Base-by-base conservation (phyloP, 2,329 filamentous ascomycete species). In the Periconia sp. region DNA sequence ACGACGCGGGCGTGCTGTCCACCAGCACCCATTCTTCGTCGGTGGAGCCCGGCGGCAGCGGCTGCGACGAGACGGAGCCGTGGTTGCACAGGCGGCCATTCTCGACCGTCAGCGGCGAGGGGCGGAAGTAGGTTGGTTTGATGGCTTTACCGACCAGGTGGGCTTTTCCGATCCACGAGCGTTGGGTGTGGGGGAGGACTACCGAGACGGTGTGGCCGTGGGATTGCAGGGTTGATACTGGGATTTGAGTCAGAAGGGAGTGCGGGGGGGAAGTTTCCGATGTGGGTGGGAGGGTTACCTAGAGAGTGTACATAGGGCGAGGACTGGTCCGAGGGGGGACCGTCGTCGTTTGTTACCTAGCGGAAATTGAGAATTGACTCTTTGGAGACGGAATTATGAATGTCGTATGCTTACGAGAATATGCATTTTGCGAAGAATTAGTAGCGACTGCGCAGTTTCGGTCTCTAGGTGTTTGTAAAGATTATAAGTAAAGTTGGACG, bases 131-230 rank as follows among this genome's bases (percentile, higher is more conserved):
- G 19, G 83, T 79, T 7, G 91, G 91, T 66, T 86, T 89, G 49
- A 95, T 82, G 8, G 88, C 88, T 68, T 92, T 87, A 43, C 92
- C 92, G 60, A 97, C 91, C 63, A 97, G 88, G 72, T 97, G 94
- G 3, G 94, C 94, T 77, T 99, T 99, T 59, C 92, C 92, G 62
- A 99, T 97, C 94, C 94, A 99, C 43, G 91, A 96, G 50, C 92
- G 85, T 73, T 99, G 94, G 5, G 86, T 86, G 69, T 96, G 84
- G 2, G 94, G 94, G 11, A 99, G 82, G 52, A 94, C 87, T 36
- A 99, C 92, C 6, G 90, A 95, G 48, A 97, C 89, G n/a, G 76
- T 79, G 72, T 96, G 92, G 6, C 91, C 91, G 22, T 86, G 84
- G 43, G 78, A 72, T 57, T 77, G 73, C 18, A 79, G 68, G 10